Conservation (phyloP, 2,329 filamentous ascomycete species). For the Pestalotiopsis sp. region DNA sequence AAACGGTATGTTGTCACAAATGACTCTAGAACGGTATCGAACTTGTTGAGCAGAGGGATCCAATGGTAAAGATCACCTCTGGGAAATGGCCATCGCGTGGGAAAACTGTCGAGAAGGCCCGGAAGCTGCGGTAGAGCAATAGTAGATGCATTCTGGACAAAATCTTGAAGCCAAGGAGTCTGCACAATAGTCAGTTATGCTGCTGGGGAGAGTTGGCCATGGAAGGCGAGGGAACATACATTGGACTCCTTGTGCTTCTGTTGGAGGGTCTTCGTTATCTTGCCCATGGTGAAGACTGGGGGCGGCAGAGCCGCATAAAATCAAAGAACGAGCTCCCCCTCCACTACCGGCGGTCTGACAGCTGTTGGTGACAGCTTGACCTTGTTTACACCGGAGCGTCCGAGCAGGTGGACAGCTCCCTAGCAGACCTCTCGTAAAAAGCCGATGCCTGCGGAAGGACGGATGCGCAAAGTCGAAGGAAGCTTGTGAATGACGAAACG, state of each 20-base stretch:
- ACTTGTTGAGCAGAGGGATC: slow-evolving; percentile 92
- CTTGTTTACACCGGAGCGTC: slow-evolving; percentile 27
- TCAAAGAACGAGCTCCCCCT: slow-evolving; percentile 53
- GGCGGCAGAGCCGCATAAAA: slow-evolving; percentile 60
- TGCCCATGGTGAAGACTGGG: slow-evolving; percentile 62
- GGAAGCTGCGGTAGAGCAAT: slow-evolving; percentile 77
- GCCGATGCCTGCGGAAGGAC: neutral
- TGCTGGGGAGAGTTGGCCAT: slow-evolving; percentile 9
- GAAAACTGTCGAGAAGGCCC: slow-evolving; percentile 76
- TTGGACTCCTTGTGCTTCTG: slow-evolving; percentile 68
- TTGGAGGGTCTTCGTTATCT: slow-evolving; percentile 69
- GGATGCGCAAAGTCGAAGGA: neutral
- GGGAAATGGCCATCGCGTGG: slow-evolving; percentile 90
- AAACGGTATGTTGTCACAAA: slow-evolving; percentile 83
- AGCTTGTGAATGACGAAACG: neutral
- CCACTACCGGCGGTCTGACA: slow-evolving; percentile 50
- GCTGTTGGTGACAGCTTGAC: slow-evolving; percentile 43
- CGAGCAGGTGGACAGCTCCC: slow-evolving; percentile 30
- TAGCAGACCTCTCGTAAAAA: neutral
- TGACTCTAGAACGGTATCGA: slow-evolving; percentile 83
- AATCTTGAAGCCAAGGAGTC: slow-evolving; percentile 87
- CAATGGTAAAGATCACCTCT: slow-evolving; percentile 97
- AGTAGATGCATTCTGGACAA: slow-evolving; percentile 71
- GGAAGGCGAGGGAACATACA: slow-evolving; percentile 46
- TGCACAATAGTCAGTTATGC: slow-evolving; percentile 42